phyloP scores from a whole-genome alignment of 768 basidiomycete genomes.

The Russula ochroleuca region DNA sequence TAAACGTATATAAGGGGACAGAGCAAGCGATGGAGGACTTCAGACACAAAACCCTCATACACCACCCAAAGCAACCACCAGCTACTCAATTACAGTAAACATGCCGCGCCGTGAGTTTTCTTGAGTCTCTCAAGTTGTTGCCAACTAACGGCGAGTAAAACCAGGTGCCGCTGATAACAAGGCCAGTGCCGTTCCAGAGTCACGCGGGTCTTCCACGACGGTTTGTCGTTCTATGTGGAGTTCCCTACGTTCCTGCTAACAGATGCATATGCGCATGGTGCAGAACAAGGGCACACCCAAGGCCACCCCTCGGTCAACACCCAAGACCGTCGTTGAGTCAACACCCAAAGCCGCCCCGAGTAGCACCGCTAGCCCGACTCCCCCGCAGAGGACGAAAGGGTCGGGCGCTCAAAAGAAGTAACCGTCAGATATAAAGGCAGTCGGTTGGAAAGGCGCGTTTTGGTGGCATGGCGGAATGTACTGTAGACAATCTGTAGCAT shows the following conservation, averaged over 20 bases:
- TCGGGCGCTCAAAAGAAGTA: not conserved
- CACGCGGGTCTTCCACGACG: not conserved
- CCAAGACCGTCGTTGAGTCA: not conserved
- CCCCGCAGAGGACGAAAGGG: not conserved
- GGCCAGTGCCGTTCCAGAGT: not conserved
- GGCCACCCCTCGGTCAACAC: not conserved
- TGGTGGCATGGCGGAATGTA: no score
- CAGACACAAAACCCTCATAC: slow-evolving; percentile 12
- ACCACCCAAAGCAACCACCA: slow-evolving; percentile 12
- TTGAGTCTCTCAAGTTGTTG: not conserved
- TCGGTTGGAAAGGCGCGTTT: no score
- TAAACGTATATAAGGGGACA: slow-evolving; percentile 8
- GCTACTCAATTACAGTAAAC: slow-evolving; percentile 5
- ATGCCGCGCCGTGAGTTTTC: slow-evolving; percentile 19
- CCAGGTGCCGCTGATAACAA: slow-evolving; percentile 6
- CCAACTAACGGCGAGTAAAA: not conserved
- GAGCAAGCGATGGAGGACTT: not conserved
- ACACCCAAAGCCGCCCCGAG: not conserved
- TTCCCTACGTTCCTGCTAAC: not conserved
- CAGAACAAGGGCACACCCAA: slow-evolving; percentile 3
- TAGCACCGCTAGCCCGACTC: not conserved
- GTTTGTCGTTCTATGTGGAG: not conserved
- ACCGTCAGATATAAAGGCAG: not conserved
- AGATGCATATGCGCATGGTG: not conserved
- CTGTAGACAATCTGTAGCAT: no score